Evolutionary conservation across 1,284 basidiomycete species (phyloP).

Genomic region (Meripilus lineatus): DNA sequence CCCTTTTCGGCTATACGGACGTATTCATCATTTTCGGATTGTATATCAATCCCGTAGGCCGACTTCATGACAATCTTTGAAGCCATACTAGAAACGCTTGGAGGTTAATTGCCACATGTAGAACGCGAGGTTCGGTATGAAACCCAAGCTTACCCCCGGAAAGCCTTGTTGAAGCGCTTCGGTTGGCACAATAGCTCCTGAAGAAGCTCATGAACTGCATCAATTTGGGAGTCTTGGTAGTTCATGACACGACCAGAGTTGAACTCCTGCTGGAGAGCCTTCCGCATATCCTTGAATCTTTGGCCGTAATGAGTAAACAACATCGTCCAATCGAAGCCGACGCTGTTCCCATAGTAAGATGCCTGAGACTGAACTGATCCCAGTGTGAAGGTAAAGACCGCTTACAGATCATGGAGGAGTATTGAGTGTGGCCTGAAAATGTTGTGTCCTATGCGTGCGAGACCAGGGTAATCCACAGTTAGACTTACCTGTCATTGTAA

Average conservation of each 20-base stretch:
- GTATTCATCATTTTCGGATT: conserved; percentile 11
- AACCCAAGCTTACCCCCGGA: conserved; percentile 21
- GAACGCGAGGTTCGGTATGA: not conserved
- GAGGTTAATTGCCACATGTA: no score
- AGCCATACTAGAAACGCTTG: conserved; percentile 9
- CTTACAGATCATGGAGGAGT: conserved; percentile 31
- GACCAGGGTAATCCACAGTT: conserved; percentile 11
- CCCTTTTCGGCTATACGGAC: not conserved
- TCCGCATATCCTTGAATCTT: conserved; percentile 34
- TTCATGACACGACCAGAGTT: conserved; percentile 10
- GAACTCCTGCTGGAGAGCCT: conserved; percentile 28
- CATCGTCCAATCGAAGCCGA: conserved; percentile 33
- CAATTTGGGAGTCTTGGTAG: conserved; percentile 12
- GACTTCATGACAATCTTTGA: conserved; percentile 10
- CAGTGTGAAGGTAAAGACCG: not conserved
- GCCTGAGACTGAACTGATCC: not conserved
- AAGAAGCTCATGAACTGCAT: conserved; percentile 30
- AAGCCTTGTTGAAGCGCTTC: conserved; percentile 16
- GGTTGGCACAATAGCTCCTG: conserved; percentile 23
- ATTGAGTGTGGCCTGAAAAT: conserved; percentile 30
- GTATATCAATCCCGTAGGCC: conserved; percentile 12
- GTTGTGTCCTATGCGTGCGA: no score
- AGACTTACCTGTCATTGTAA: conserved; percentile 3
- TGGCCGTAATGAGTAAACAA: conserved; percentile 34
- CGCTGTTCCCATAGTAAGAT: conserved; percentile 22